These are phyloP conservation scores for Leccinum boreale DNA, from an alignment of 768 basidiomycete genomes.

Conservation along the genomic window DNA sequence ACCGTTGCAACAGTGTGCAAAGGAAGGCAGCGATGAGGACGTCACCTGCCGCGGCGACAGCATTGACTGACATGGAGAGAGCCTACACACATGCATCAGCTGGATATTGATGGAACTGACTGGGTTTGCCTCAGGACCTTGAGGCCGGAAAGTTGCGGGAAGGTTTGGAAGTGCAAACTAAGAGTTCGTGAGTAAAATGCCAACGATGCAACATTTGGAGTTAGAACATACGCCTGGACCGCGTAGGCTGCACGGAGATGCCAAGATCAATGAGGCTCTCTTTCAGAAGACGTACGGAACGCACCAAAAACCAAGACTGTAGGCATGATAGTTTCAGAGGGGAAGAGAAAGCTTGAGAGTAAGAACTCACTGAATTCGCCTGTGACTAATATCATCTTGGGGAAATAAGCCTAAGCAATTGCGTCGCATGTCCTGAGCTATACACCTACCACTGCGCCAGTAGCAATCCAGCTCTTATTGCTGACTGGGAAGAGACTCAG, in stretches of 20 bases:
- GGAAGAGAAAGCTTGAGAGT: too few relatives aligned
- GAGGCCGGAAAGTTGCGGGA: slow-evolving; percentile 42
- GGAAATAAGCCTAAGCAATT: background rate
- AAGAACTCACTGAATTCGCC: slow-evolving; percentile 40
- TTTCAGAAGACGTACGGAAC: slow-evolving; percentile 6
- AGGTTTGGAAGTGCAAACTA: slow-evolving; percentile 43
- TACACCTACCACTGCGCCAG: slow-evolving; percentile 32
- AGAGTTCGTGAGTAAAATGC: slow-evolving; percentile 4
- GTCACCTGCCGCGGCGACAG: slow-evolving; percentile 49
- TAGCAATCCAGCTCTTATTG: slow-evolving; percentile 45
- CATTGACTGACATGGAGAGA: slow-evolving; percentile 56
- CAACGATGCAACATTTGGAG: background rate
- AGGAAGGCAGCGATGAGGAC: slow-evolving; percentile 50
- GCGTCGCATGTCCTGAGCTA: background rate
- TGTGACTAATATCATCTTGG: slow-evolving; percentile 33
- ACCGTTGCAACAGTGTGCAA: slow-evolving; percentile 43
- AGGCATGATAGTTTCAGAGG: slow-evolving; percentile 6
- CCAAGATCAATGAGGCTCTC: slow-evolving; percentile 4
- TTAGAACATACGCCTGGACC: slow-evolving; percentile 33
- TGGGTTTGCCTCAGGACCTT: slow-evolving; percentile 34
- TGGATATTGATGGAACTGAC: background rate
- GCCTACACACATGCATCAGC: slow-evolving; percentile 15
- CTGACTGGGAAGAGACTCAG: slow-evolving; percentile 39
- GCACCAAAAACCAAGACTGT: slow-evolving; percentile 36
- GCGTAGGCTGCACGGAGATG: slow-evolving; percentile 32